These are phyloP conservation scores for Coemansia sp. DNA, from an alignment of 192 early-diverging fungal species.

Conservation along the genomic window DNA sequence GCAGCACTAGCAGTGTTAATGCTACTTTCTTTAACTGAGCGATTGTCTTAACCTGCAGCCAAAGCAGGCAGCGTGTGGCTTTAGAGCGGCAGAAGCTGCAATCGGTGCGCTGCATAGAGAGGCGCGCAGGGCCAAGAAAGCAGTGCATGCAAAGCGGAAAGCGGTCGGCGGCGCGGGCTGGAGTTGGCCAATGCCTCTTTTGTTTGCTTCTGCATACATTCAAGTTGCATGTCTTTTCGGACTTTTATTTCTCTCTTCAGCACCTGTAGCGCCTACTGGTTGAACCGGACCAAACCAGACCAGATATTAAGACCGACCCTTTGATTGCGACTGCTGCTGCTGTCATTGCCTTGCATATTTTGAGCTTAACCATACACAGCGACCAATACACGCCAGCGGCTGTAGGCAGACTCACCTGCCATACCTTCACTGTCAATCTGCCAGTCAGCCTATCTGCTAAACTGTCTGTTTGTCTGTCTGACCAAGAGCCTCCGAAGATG, in stretches of 20 bases:
- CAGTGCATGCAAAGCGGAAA: slow-evolving; percentile 3
- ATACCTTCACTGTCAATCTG: background rate
- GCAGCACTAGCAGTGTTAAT: slow-evolving; percentile 11
- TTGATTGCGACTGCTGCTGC: background rate
- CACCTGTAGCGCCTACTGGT: background rate
- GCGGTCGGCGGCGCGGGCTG: slow-evolving; percentile 5
- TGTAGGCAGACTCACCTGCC: background rate
- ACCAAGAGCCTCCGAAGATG: slow-evolving; percentile 13
- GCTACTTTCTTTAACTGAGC: slow-evolving; percentile 23
- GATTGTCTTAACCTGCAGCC: slow-evolving; percentile 26
- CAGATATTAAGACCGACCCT: background rate
- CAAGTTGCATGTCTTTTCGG: background rate
- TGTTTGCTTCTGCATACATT: slow-evolving; percentile 7
- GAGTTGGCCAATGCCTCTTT: slow-evolving; percentile 4
- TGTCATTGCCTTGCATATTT: background rate
- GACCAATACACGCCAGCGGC: background rate
- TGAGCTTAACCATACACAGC: background rate
- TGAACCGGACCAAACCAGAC: background rate
- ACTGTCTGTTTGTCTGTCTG: background rate
- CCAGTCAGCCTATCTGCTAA: background rate
- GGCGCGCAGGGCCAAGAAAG: background rate
- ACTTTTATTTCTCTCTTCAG: slow-evolving; percentile 1
- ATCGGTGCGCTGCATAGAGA: slow-evolving; percentile 6
- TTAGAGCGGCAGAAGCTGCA: slow-evolving; percentile 5
- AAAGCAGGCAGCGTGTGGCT: slow-evolving; percentile 2